phyloP scores from a whole-genome alignment of 805 yeast genomes.

The Schizosaccharomyces octosporus region DNA sequence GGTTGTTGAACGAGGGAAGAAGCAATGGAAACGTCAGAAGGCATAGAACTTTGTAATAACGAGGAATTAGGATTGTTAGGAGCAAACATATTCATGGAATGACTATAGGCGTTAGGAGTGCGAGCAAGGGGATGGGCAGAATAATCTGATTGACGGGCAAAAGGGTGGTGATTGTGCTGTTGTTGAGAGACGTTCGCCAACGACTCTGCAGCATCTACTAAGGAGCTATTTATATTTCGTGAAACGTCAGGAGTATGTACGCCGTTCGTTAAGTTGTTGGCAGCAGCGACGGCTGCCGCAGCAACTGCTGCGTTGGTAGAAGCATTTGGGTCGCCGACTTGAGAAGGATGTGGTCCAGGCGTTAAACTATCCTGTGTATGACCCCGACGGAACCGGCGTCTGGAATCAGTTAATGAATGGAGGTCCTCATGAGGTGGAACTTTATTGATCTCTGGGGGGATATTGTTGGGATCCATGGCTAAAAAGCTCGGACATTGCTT shows the following conservation, averaged over 20 bases:
- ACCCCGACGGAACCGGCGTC: not conserved
- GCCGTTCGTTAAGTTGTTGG: not conserved
- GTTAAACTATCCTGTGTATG: not conserved
- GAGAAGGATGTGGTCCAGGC: not conserved
- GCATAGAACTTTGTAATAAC: not conserved
- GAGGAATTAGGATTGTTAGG: not conserved
- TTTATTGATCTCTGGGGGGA: conserved; percentile 1
- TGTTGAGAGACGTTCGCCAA: not conserved
- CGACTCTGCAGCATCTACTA: not conserved
- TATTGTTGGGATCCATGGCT: not conserved
- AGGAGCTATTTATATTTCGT: not conserved
- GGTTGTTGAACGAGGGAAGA: not conserved
- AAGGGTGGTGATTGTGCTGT: not conserved
- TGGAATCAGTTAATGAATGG: not conserved
- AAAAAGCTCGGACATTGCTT: conserved; percentile 1
- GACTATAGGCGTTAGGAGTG: not conserved
- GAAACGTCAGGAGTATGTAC: not conserved
- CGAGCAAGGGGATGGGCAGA: not conserved
- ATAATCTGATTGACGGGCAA: not conserved
- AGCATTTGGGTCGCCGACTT: not conserved
- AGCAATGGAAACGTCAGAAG: not conserved
- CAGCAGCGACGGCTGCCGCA: not conserved
- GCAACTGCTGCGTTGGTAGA: not conserved
- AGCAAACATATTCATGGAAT: not conserved
- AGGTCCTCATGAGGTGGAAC: not conserved